Conservation (phyloP, 352 stramenopile species). For the Phytopythium sindhum region DNA sequence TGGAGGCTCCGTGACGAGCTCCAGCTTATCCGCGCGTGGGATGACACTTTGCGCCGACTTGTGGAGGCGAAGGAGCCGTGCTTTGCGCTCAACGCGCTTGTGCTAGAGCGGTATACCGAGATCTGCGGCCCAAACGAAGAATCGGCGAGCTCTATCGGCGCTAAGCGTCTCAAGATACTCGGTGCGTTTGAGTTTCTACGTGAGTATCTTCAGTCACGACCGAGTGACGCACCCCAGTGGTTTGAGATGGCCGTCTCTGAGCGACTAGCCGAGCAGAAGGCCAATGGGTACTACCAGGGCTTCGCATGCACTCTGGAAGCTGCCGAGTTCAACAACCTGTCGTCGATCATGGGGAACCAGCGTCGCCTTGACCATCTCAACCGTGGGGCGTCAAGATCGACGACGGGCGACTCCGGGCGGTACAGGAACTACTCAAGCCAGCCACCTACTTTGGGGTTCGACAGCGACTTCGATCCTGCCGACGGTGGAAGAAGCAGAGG, state of each 20-base stretch:
- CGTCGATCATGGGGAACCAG: slow-evolving; percentile 22
- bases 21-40: slow-evolving; percentile 25
- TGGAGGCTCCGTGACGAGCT: slow-evolving; percentile 29
- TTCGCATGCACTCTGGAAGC: slow-evolving; percentile 31
- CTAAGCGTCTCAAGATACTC: slow-evolving; percentile 32
- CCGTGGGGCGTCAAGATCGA: background rate
- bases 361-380: background rate
- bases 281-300: slow-evolving; percentile 28
- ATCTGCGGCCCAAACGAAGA: slow-evolving; percentile 14
- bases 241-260: slow-evolving; percentile 32
- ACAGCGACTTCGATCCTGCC: background rate
- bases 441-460: background rate
- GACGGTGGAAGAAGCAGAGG: background rate
- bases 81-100: slow-evolving; percentile 21
- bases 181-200: slow-evolving; percentile 28
- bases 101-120: slow-evolving; percentile 33
- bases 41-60: slow-evolving; percentile 26
- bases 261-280: slow-evolving; percentile 29
- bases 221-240: slow-evolving; percentile 32
- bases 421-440: background rate
- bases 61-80: slow-evolving; percentile 26
- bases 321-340: slow-evolving; percentile 23
- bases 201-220: slow-evolving; percentile 23
- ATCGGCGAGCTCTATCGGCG: slow-evolving; percentile 28
- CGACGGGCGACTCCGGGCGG: background rate